Conservation (phyloP, 2,329 filamentous ascomycete species). For the Leptographium galeiforme region DNA sequence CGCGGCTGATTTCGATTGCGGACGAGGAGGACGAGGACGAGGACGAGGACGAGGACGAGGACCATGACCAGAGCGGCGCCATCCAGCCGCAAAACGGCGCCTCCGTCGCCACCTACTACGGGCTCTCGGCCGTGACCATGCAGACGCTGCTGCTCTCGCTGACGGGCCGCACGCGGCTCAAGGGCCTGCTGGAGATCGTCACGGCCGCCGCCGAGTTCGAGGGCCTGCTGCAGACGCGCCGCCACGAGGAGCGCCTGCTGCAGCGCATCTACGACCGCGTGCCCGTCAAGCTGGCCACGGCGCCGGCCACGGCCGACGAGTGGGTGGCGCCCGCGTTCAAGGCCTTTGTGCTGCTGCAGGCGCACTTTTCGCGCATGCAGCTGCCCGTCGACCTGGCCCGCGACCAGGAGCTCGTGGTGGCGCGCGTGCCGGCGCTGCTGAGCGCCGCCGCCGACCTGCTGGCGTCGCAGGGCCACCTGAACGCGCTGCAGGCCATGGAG, state of each 20-base stretch:
- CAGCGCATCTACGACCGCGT: conserved; percentile 88
- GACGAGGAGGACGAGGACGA: conserved; percentile 84
- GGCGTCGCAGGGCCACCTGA: conserved; percentile 88
- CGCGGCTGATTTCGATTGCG: conserved; percentile 90
- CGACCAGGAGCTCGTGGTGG: conserved; percentile 80
- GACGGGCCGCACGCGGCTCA: conserved; percentile 79
- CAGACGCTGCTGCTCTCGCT: conserved; percentile 93
- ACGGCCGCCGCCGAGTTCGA: conserved; percentile 97
- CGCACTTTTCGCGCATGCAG: conserved; percentile 95
- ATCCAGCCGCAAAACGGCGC: conserved; percentile 85
- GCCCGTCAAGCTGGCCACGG: conserved; percentile 75
- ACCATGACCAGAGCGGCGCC: conserved; percentile 48
- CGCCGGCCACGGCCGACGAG: conserved; percentile 39
- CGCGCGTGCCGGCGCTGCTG: conserved; percentile 73
- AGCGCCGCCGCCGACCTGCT: conserved; percentile 91
- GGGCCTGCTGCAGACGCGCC: conserved; percentile 81
- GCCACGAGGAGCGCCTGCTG: conserved; percentile 79
- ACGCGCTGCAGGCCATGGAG: conserved; percentile 97
- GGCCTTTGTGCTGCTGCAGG: conserved; percentile 90
- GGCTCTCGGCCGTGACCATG: conserved; percentile 98
- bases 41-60: conserved; percentile 49
- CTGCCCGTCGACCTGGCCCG: conserved; percentile 90
- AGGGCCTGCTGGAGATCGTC: conserved; percentile 92
- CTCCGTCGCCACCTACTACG: conserved; percentile 98
- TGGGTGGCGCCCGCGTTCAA: conserved; percentile 98